Base-by-base conservation (phyloP, 1,284 basidiomycete species). In the Leccinum subrobustum region DNA sequence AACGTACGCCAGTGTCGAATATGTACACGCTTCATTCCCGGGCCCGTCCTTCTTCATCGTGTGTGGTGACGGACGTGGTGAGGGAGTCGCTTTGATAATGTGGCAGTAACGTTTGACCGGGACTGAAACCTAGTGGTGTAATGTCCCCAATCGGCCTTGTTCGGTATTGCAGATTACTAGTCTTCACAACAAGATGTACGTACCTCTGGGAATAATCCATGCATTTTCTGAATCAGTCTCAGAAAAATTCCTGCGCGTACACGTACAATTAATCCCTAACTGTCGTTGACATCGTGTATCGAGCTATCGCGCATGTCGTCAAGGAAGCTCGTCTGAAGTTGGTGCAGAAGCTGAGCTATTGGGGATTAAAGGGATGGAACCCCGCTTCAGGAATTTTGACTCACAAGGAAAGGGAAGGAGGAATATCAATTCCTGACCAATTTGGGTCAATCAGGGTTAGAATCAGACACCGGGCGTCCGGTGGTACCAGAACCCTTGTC, bases 11-110 rank as follows among this genome's bases (percentile, higher is more conserved):
- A 33, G 14, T 18, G 47, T 27, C 31, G 37, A 53, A 20, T n/a
- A 25, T 39, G 37, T 39, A 53, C 63, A 51, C 25, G 9, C 33
- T 65, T 65, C 57, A 63, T 68, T 67, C 58, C 64, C 58, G 60
- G 59, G 29, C 29, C 29, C 29, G 29, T 31, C 64, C 35, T 47
- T 20, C 44, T 14, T 50, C 47, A 50, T 35, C 54, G 42, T 57
- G 35, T 35, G 35, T n/a, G 37, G 20, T 51, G 48, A 33, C 48
- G n/a, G 33, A 54, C 37, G 27, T 31, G 47, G 27, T 47, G 44
- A 42, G 39, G 44, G 29, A 47, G 37, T 23, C 20, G 37, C 18
- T 20, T 56, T 39, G 8, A 25, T 57, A 12, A 29, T 33, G 20
- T 48, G 50, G 48, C 48, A 44, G 42, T 44, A 23, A 47, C 23